Evolutionary conservation across 2,329 filamentous ascomycete species (phyloP).

Genomic region (Bipolaris bicolor): DNA sequence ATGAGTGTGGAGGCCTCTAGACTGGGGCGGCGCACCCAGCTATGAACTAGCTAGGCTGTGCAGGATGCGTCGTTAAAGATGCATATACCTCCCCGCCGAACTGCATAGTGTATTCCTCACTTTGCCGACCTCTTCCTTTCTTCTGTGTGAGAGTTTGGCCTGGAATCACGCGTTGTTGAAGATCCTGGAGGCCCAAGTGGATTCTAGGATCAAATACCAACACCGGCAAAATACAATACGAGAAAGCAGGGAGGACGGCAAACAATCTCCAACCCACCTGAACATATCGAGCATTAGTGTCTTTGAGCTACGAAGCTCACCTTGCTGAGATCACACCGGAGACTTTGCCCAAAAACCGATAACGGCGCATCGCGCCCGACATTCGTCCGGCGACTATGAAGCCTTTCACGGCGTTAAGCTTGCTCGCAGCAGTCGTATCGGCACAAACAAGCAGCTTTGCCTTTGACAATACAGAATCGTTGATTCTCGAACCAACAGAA

Average conservation of each 20-base stretch:
- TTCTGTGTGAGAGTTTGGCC: background rate
- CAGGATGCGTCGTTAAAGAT: constrained; percentile 6
- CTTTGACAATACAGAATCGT: constrained; percentile 15
- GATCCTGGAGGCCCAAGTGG: background rate
- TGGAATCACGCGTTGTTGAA: background rate
- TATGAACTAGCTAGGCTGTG: background rate
- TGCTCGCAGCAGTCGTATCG: constrained; percentile 8
- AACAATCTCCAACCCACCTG: background rate
- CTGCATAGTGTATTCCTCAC: background rate
- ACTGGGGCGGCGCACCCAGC: background rate
- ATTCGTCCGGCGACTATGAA: constrained; percentile 5
- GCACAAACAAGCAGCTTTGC: constrained; percentile 11
- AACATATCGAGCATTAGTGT: background rate
- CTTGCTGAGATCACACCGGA: background rate
- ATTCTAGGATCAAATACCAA: background rate
- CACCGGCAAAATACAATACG: background rate
- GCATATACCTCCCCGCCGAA: background rate
- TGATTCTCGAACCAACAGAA: constrained; percentile 9
- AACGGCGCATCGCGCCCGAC: background rate
- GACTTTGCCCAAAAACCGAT: background rate
- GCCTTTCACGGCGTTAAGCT: constrained; percentile 1
- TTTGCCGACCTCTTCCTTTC: background rate
- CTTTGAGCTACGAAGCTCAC: background rate
- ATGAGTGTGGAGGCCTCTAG: constrained; percentile 1
- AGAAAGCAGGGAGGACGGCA: background rate